These are phyloP conservation scores for Pseudofabraea citricarpa DNA, from an alignment of 2,329 filamentous ascomycete species.

Conservation along the genomic window DNA sequence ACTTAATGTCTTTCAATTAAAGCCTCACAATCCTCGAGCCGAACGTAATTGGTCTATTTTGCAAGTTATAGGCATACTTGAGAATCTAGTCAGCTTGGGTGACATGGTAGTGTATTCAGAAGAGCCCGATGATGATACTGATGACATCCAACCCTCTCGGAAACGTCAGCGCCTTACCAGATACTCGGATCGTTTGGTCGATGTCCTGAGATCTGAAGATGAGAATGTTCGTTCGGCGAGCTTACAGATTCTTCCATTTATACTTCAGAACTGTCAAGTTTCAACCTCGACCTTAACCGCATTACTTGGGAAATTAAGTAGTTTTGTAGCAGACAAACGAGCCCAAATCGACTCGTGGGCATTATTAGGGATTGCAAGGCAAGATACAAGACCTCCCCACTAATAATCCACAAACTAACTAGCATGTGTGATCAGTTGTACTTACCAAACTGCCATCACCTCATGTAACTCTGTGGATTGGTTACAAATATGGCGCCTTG, in stretches of 20 bases:
- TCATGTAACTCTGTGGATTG: constrained; percentile 46
- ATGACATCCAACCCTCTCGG: constrained; percentile 15
- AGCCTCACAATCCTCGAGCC: constrained; percentile 45
- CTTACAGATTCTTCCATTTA: constrained; percentile 49
- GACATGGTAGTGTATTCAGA: constrained; percentile 7
- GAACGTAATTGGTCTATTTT: constrained; percentile 58
- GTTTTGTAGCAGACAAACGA: constrained; percentile 66
- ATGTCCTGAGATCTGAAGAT: constrained; percentile 19
- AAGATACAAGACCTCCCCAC: constrained; percentile 27
- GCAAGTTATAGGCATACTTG: constrained; percentile 53
- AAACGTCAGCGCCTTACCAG: constrained; percentile 24
- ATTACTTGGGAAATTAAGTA: constrained; percentile 52
- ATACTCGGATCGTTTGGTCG: constrained; percentile 20
- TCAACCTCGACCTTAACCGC: constrained; percentile 47
- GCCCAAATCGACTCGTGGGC: constrained; percentile 69
- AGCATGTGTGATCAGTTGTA: constrained; percentile 35
- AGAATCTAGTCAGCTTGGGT: constrained; percentile 29
- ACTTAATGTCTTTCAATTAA: constrained; percentile 46
- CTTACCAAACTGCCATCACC: constrained; percentile 36
- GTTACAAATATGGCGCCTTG: constrained; percentile 72
- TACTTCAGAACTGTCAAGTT: constrained; percentile 39
- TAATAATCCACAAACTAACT: constrained; percentile 3
- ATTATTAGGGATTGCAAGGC: constrained; percentile 78
- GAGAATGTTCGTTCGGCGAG: constrained; percentile 22
- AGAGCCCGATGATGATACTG: constrained; percentile 7